Percentiles rank a stretch among this genome's conserved stretches.
Conservation (phyloP, 2,329 filamentous ascomycete genomes). For the Aspergillus sp. region DNA sequence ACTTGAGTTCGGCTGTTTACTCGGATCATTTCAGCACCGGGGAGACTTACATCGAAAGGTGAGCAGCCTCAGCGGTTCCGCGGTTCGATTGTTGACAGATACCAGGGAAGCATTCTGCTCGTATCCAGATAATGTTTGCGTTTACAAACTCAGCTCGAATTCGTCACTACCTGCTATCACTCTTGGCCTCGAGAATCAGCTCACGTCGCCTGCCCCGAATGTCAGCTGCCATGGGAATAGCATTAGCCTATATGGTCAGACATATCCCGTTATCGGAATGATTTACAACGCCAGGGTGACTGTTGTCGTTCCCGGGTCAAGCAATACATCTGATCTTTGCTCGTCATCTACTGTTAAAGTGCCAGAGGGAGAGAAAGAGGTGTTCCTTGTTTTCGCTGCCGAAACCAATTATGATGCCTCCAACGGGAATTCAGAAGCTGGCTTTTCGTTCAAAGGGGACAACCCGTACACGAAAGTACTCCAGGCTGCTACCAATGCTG, state of each 20-base stretch:
- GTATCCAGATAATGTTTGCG: slow-evolving; percentile 44
- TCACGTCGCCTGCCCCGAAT: slow-evolving; percentile 32
- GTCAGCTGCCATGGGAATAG: slow-evolving; percentile 36
- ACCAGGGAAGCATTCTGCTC: slow-evolving; percentile 21
- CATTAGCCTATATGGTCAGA: slow-evolving; percentile 40
- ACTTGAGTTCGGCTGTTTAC: slow-evolving; percentile 16
- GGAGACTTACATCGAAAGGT: background rate
- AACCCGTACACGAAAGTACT: slow-evolving; percentile 47
- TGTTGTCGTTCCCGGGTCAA: slow-evolving; percentile 30
- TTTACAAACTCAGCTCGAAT: slow-evolving; percentile 38
- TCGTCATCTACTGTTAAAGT: background rate
- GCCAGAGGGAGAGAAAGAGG: slow-evolving; percentile 4
- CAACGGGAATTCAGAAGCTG: slow-evolving; percentile 47
- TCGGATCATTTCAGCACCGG: slow-evolving; percentile 5
- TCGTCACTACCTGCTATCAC: slow-evolving; percentile 43
- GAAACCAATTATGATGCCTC: slow-evolving; percentile 52
- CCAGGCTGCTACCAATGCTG: slow-evolving; percentile 22
- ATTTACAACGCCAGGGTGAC: slow-evolving; percentile 30
- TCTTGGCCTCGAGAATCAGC: slow-evolving; percentile 47
- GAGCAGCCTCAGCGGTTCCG: background rate
- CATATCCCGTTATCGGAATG: slow-evolving; percentile 34
- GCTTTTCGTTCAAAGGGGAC: slow-evolving; percentile 53
- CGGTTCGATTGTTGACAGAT: background rate
- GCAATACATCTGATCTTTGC: slow-evolving; percentile 25
- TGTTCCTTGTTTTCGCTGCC: slow-evolving; percentile 47